Evolutionary conservation across 257 asterid species (phyloP).

Genomic region (Solanum pimpinellifolium): DNA sequence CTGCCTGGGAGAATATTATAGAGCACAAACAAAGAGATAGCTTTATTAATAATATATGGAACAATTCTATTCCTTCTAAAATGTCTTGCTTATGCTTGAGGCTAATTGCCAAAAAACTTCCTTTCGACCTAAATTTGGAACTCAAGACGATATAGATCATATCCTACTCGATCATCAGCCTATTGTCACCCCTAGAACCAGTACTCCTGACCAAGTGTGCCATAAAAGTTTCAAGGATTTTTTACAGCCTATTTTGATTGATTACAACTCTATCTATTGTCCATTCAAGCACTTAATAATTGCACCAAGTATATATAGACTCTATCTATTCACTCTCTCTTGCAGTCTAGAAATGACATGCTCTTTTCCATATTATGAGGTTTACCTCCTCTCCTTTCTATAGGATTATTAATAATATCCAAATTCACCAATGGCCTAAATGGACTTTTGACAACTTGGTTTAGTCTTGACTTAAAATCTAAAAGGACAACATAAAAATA

Average conservation of each 20-base stretch:
- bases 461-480: neutral
- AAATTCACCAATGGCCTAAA: neutral
- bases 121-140: too few species aligned
- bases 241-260: neutral
- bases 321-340: neutral
- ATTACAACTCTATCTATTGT: neutral
- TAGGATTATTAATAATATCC: neutral
- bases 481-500: neutral
- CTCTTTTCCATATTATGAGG: neutral
- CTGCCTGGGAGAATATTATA: too few species aligned
- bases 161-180: neutral
- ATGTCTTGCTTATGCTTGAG: too few species aligned
- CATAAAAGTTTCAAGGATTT: neutral
- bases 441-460: neutral
- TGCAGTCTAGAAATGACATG: neutral
- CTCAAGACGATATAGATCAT: too few species aligned
- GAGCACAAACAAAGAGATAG: too few species aligned
- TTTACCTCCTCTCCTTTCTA: neutral
- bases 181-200: neutral
- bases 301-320: neutral
- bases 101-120: too few species aligned
- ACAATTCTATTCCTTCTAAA: neutral
- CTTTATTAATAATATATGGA: too few species aligned
- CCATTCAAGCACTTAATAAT: neutral
- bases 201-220: neutral